A percentile compares a stretch with the other conserved stretches of the same genome.
phyloP scores from a whole-genome alignment of 2,329 filamentous ascomycete species.

The Aspergillus texensis region DNA sequence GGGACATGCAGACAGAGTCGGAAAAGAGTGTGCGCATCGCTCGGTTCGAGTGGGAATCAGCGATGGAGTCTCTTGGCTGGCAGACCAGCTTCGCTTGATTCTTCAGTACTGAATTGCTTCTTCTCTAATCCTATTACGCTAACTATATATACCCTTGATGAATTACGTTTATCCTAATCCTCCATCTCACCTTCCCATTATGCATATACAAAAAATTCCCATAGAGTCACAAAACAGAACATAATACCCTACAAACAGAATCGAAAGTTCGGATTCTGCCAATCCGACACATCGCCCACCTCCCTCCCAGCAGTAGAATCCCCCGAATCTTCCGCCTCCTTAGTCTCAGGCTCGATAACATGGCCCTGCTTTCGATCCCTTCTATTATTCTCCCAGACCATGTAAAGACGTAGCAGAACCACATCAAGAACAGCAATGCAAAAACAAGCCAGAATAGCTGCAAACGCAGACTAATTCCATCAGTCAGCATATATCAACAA shows the following conservation, averaged over 20 bases:
- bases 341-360: conserved; percentile 12
- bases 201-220: too few relatives aligned
- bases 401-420: background rate
- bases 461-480: conserved; percentile 5
- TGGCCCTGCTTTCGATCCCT: conserved; percentile 9
- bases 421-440: conserved; percentile 10
- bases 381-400: conserved; percentile 11
- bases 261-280: conserved; percentile 12
- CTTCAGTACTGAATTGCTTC: background rate
- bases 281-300: conserved; percentile 10
- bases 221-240: too few relatives aligned
- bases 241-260: conserved; percentile 6
- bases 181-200: rapidly evolving
- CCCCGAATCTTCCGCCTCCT: background rate
- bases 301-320: background rate
- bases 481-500: background rate
- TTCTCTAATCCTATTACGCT: background rate
- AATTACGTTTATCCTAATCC: background rate
- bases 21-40: background rate
- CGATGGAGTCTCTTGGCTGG: background rate
- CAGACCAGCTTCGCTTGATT: background rate
- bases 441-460: conserved; percentile 9
- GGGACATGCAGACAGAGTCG: background rate
- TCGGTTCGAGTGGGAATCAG: background rate
- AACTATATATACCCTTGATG: background rate